phyloP scores from a whole-genome alignment of 805 yeast species.

The Wickerhamiella lipophila region DNA sequence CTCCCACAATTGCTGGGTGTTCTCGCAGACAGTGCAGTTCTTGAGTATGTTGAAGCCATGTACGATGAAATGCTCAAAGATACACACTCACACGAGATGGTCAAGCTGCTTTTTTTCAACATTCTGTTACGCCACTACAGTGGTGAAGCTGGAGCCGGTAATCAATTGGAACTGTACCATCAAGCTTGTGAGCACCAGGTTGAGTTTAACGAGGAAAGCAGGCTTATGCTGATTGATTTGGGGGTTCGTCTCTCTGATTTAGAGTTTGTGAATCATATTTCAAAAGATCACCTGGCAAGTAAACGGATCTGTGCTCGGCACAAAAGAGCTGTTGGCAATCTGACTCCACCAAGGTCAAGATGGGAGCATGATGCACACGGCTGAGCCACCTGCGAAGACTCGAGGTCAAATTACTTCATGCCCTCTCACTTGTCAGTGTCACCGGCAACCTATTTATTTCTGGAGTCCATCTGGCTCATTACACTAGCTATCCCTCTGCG shows the following conservation, averaged over 20 bases:
- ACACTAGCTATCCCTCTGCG: too few relatives aligned
- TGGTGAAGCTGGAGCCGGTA: background rate
- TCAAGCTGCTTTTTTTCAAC: conserved; percentile 21
- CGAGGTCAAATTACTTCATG: too few relatives aligned
- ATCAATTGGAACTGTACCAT: conserved; percentile 10
- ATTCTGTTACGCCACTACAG: conserved; percentile 14
- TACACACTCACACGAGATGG: conserved; percentile 12
- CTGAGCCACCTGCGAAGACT: too few relatives aligned
- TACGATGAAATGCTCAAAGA: conserved; percentile 16
- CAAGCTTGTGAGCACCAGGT: conserved; percentile 11
- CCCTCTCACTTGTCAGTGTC: too few relatives aligned
- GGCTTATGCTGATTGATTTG: conserved; percentile 4
- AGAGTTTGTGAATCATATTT: background rate
- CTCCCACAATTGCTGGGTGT: conserved; percentile 20
- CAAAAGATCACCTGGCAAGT: background rate
- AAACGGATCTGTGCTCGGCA: background rate
- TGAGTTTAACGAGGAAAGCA: conserved; percentile 16
- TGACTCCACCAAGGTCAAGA: background rate
- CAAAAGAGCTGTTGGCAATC: background rate
- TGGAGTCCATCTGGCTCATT: too few relatives aligned
- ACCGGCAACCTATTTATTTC: too few relatives aligned
- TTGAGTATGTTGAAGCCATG: conserved; percentile 10
- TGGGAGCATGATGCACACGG: background rate
- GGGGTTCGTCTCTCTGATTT: background rate
- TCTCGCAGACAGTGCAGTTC: conserved; percentile 9